Evolutionary conservation across 2,329 filamentous ascomycete genomes (phyloP), one percentile per base, ranked within the genome.

Genomic region (Coniosporium uncinatum): DNA sequence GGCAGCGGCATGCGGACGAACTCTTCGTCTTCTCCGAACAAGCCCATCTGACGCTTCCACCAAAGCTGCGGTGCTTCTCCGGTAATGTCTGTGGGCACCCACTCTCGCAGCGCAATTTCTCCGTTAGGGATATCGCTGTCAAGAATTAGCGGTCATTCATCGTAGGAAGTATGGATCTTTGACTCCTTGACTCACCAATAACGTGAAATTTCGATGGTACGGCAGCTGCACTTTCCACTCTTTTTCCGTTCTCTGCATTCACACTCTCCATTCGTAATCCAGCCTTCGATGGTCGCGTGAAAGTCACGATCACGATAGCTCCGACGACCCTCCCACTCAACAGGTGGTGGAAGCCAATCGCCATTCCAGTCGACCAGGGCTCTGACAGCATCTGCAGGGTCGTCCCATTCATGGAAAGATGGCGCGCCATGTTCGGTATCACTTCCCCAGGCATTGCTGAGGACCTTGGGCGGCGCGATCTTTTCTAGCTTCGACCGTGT

Each of bases 291-390:
- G 16, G 42, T 37, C 6, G 55, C 50, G 4, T 55, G 54, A 27
- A 61, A 59, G 50, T 57, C 54, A n/a, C 50, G 58, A 44, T 53
- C 43, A 1, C 41, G 42, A 34, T 51, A 60, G 8, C 47, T 41
- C 24, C 51, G 53, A n/a, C 66, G 61, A 8, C 46, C 51, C 20
- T 65, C 58, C 72, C 72, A 75, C 19, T 71, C 61, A 16, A 67
- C 55, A 2, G 69, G 69, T 18, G 71, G 58, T 3, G 70, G 69
- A 20, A 65, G 53, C 56, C 63, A 66, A 5, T 65, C 55, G 13
- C 70, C 69, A 39, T 68, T 58, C 64, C 65, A 75, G 42, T 69
- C 69, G 4, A 55, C 44, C 2, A 69, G 50, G 42, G 11, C 11
- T 11, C 33, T n/a, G 33, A 17, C 8, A 17, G 8, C 33, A 6